A percentile compares a stretch with the other conserved stretches of the same genome.
phyloP scores from a whole-genome alignment of 2,329 filamentous ascomycete species.

The Teratosphaeria destructans region DNA sequence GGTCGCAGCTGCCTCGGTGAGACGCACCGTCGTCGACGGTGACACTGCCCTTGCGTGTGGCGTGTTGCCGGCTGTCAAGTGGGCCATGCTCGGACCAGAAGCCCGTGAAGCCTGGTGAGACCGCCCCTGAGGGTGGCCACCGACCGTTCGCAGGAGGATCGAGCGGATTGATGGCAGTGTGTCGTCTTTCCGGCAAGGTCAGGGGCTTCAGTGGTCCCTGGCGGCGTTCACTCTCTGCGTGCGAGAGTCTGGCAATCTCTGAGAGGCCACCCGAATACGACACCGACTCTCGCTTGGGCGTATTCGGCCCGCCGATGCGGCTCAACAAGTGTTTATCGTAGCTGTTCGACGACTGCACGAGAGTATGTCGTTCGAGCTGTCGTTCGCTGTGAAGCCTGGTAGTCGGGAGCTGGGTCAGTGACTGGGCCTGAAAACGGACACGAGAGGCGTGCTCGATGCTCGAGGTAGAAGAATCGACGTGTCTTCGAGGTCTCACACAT shows the following conservation, averaged over 20 bases:
- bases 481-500: slow-evolving; percentile 9
- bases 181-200: slow-evolving; percentile 34
- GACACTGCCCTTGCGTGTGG: slow-evolving; percentile 31
- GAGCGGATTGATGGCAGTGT: slow-evolving; percentile 21
- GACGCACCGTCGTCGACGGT: slow-evolving; percentile 37
- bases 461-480: not conserved
- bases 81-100: slow-evolving; percentile 30
- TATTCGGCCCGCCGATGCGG: slow-evolving; percentile 48
- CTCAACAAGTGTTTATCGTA: slow-evolving; percentile 54
- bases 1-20: slow-evolving; percentile 54
- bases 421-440: not conserved
- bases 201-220: slow-evolving; percentile 35
- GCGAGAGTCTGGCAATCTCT: slow-evolving; percentile 25
- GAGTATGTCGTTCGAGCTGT: slow-evolving; percentile 47
- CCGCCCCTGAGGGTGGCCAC: slow-evolving; percentile 32
- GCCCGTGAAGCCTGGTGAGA: slow-evolving; percentile 36
- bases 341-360: slow-evolving; percentile 49
- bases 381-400: slow-evolving; percentile 48
- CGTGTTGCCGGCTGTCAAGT: slow-evolving; percentile 13
- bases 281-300: slow-evolving; percentile 36
- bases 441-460: not conserved
- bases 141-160: slow-evolving; percentile 29
- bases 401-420: not conserved
- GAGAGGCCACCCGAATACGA: slow-evolving; percentile 17
- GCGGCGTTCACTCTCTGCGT: slow-evolving; percentile 29